Evolutionary conservation across 1,284 basidiomycete species (phyloP), one percentile per base, ranked within the genome.

Genomic region (Melampsora americana): DNA sequence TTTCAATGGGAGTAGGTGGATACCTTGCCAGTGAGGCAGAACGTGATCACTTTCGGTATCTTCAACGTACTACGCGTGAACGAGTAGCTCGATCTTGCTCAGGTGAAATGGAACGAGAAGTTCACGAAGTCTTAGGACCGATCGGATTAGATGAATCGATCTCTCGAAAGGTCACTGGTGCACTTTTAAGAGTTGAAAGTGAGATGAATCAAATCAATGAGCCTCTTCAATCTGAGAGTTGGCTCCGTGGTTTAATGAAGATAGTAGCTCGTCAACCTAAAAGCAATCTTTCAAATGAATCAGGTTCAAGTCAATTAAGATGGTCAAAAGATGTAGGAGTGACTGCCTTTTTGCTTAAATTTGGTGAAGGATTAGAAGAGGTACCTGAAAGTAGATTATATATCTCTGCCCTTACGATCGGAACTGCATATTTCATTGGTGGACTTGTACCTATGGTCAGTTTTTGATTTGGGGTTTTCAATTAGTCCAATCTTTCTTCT

Each of bases 11-110:
- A 78, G 91, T 98, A 66, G 95, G 95, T 75, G 95, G 95, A 32
- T 97, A 95, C 86, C 90, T 99, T 74, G 93, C 93, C 1, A 93
- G 94, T 0, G 93, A 98, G 83, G 91, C 95, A 50, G 95, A 99
- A 83, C 88, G 93, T 68, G 93, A 97, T 83, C 92, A 95, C 72
- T 81, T 79, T 46, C 78, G 79, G 0, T 80, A 75, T 72, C 77
- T 79, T 44, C 66, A 76, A 23, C 77, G 68, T 16, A 56, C 59
- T 4, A 82, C 80, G 0, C 86, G 89, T 71, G 87, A 90, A 23
- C 89, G 94, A 53, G 93, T 98, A 16, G 83, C 88, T 6, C 89
- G 92, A 23, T 92, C 90, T 70, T 98, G 95, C 82, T 88, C 89
- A 23, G 92, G 92, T 74, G 95, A 98, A 85, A 92, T 98, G 88